Evolutionary conservation across 1,284 basidiomycete species (phyloP).

Genomic region (Apiotrichum siamense): DNA sequence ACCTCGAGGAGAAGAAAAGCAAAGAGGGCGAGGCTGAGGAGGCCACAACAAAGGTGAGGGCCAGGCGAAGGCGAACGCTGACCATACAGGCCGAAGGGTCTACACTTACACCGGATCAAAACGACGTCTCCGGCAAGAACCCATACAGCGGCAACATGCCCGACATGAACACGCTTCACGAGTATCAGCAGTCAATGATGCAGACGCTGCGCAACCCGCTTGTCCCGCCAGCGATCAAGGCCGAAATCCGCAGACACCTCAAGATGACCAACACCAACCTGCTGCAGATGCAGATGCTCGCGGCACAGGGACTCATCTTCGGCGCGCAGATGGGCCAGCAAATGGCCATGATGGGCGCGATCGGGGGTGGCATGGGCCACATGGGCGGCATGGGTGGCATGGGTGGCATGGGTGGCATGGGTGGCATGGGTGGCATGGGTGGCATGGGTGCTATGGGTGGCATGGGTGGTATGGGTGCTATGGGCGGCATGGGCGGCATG

Average conservation of each 20-base stretch:
- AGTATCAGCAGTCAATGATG: constrained; percentile 22
- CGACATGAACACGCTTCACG: constrained; percentile 17
- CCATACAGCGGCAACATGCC: constrained; percentile 13
- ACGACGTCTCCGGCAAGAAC: constrained; percentile 10
- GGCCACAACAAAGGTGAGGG: constrained; percentile 40
- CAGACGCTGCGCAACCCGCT: constrained; percentile 36
- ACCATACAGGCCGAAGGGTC: constrained; percentile 3
- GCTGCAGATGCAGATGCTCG: constrained; percentile 40
- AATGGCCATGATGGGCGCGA: constrained; percentile 19
- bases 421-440: constrained; percentile 7
- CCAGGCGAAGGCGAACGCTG: background rate
- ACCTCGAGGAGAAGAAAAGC: constrained; percentile 77
- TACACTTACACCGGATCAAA: background rate
- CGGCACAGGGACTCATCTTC: constrained; percentile 20
- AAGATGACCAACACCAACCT: constrained; percentile 36
- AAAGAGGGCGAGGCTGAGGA: constrained; percentile 47
- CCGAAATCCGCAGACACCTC: constrained; percentile 25
- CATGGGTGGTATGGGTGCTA: constrained; percentile 3
- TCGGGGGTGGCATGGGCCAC: constrained; percentile 1
- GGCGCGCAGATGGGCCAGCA: constrained; percentile 14
- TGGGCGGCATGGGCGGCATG: background rate
- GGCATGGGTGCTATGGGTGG: constrained; percentile 5
- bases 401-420: constrained; percentile 5
- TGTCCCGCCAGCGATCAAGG: constrained; percentile 18
- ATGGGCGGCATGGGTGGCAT: constrained; percentile 5